Percentiles rank a stretch among this genome's conserved stretches.
These are phyloP conservation scores for Prinsepia uniflora DNA, from an alignment of 306 rosid species.

Conservation along the genomic window DNA sequence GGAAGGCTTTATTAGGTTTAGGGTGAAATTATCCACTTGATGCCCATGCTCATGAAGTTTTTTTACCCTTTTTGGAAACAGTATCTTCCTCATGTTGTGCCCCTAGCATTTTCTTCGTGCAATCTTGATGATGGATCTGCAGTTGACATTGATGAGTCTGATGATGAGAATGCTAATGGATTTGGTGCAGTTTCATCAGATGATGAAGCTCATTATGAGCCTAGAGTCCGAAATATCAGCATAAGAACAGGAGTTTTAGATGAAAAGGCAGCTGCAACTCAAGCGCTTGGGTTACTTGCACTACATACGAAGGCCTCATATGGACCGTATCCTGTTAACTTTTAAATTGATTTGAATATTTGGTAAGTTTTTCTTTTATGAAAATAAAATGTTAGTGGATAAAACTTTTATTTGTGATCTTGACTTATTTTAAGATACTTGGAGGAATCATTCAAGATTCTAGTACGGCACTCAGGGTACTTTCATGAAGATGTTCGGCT, in stretches of 20 bases:
- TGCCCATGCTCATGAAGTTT: slow-evolving; percentile 26
- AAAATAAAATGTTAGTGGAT: slow-evolving; percentile 4
- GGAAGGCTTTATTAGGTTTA: slow-evolving; percentile 20
- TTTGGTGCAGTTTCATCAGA: slow-evolving; percentile 99
- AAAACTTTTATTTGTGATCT: slow-evolving; percentile 31
- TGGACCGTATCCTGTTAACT: slow-evolving; percentile 79
- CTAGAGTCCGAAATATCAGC: slow-evolving; percentile 91
- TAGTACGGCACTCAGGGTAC: slow-evolving; percentile 69
- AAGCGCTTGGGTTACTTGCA: slow-evolving; percentile 96
- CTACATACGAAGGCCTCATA: slow-evolving; percentile 71
- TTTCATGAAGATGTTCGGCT: slow-evolving; percentile 99
- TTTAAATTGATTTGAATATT: slow-evolving; percentile 1
- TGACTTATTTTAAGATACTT: slow-evolving; percentile 59
- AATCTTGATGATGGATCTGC: slow-evolving; percentile 99
- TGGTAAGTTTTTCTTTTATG: not conserved
- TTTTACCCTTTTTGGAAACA: slow-evolving; percentile 41
- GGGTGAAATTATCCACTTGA: slow-evolving; percentile 18
- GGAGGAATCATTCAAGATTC: slow-evolving; percentile 88
- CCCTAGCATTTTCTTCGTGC: slow-evolving; percentile 89
- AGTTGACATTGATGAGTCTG: slow-evolving; percentile 80
- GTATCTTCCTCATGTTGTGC: slow-evolving; percentile 97
- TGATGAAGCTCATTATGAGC: slow-evolving; percentile 95
- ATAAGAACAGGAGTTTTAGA: slow-evolving; percentile 96
- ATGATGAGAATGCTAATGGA: slow-evolving; percentile 72
- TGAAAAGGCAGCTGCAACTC: slow-evolving; percentile 99